These are phyloP conservation scores for Claviceps capensis DNA, from an alignment of 2,329 filamentous ascomycete species.

Conservation along the genomic window DNA sequence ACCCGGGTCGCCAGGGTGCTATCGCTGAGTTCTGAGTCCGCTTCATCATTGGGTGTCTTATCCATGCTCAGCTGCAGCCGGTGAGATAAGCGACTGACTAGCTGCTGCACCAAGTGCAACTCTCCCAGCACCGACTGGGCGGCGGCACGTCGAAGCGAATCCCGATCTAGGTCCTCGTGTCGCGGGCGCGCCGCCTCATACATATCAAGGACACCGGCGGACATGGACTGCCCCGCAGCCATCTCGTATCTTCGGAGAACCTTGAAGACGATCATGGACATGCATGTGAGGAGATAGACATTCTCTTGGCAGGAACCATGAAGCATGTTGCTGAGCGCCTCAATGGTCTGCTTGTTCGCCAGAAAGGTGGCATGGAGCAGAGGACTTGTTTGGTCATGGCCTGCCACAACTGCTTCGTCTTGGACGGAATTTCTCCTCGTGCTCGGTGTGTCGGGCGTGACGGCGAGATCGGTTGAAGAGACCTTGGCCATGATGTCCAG, in stretches of 20 bases:
- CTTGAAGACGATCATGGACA: slow-evolving; percentile 20
- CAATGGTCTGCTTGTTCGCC: slow-evolving; percentile 4
- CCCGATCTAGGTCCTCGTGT: neutral
- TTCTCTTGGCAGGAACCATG: slow-evolving; percentile 18
- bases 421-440: neutral
- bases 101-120: slow-evolving; percentile 17
- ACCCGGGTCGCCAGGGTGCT: neutral
- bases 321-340: slow-evolving; percentile 12
- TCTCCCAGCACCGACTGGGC: slow-evolving; percentile 19
- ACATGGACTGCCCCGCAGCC: neutral
- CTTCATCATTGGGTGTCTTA: neutral
- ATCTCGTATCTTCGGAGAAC: slow-evolving; percentile 16
- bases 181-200: neutral
- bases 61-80: neutral
- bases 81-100: slow-evolving; percentile 15
- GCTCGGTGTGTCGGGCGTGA: neutral
- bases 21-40: neutral
- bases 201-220: neutral
- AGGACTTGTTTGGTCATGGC: neutral
- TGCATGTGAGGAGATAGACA: slow-evolving; percentile 15
- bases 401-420: neutral
- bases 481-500: slow-evolving; percentile 1
- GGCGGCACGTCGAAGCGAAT: neutral
- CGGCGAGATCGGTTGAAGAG: neutral
- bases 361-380: neutral